Base-by-base conservation (phyloP, 192 early-diverging fungal species). In the Umbelopsis sp. region DNA sequence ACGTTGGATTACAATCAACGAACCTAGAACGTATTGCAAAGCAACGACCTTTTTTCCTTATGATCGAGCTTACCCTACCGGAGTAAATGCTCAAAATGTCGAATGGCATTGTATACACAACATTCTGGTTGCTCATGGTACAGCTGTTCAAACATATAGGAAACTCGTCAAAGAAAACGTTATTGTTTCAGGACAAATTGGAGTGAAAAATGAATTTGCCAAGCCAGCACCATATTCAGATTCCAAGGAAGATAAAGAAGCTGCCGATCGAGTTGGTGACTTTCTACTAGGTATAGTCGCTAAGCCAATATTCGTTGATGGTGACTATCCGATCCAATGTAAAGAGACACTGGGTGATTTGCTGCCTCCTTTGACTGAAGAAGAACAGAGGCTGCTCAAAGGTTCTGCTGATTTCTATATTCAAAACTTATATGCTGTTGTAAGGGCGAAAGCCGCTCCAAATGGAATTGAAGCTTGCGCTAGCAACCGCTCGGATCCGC, bases 1-100 rank as follows among this genome's bases (percentile, higher is more conserved):
- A 16, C 27, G 30, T n/a, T 61, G 55, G 55, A 61, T 61, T 30
- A 61, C 55, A 5, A 35, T 61, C 30, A 61, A 61, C 55, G 55
- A 61, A 25, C 55, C 55, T 8, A 30, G 33, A 61, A 30, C 33
- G 0, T 61, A 35, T 61, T 61, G 33, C 18, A n/a, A 33, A 15
- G 27, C 55, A 27, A 18, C 15, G 10, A 61, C 18, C 27, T 61
- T 37, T 35, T 15, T 25, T 35, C 55, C 55, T 41, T 41, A 41
- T 41, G 37, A 41, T 41, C 37, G 10, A 41, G 37, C 10, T 10
- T 41, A 41, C 10, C 37, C 37, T 41, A 41, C 37, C 6, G 37
- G 27, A 16, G 18, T 18, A 13, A 30, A 27, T 61, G 55, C 30
- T 61, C 27, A n/a, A 30, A 61, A 27, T 25, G 30, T n/a, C 55